phyloP scores from a whole-genome alignment of 306 rosid genomes.

The Amphicarpaea edgeworthii region DNA sequence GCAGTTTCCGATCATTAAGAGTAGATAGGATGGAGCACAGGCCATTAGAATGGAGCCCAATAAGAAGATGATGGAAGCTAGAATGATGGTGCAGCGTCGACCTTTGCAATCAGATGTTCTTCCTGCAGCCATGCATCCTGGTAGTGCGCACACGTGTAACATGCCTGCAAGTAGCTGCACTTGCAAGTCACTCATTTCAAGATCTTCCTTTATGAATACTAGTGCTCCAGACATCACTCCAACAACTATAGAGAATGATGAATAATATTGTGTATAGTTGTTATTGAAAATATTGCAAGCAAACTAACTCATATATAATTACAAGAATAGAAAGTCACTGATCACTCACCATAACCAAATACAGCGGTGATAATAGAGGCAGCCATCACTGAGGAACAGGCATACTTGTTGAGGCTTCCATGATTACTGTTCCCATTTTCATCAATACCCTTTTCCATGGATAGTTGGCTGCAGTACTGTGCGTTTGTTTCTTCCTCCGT shows the following conservation, averaged over 20 bases:
- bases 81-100: conserved; percentile 61
- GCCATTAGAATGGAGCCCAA: conserved; percentile 72
- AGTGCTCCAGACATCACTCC: conserved; percentile 82
- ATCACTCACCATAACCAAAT: conserved; percentile 21
- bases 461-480: not conserved
- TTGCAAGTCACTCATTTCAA: conserved; percentile 62
- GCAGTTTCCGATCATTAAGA: conserved; percentile 63
- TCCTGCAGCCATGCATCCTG: conserved; percentile 61
- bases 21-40: conserved; percentile 56
- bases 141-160: conserved; percentile 58
- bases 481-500: not conserved
- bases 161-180: conserved; percentile 67
- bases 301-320: not conserved
- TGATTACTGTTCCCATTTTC: not conserved
- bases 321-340: not conserved
- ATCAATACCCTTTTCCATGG: not conserved
- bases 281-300: not conserved
- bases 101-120: conserved; percentile 68
- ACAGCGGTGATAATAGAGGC: not conserved
- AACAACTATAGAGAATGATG: conserved; percentile 42
- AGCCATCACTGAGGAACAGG: not conserved
- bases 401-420: not conserved
- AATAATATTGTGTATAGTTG: not conserved
- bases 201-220: conserved; percentile 68
- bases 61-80: conserved; percentile 57